Base-by-base conservation (phyloP, 148 eudicot species). In the Oxyria digyna region DNA sequence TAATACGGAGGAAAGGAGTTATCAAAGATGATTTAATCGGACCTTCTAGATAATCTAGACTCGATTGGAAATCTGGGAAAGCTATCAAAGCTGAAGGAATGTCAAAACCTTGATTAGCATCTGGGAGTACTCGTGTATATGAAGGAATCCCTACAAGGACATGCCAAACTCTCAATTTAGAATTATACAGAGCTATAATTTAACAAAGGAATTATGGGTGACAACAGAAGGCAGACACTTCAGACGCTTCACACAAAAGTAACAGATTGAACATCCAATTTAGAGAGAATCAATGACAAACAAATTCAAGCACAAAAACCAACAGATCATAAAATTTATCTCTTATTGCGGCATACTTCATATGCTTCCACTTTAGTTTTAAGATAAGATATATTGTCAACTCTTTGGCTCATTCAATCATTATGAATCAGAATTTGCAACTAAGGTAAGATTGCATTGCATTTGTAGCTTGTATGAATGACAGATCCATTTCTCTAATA, bases 41-140 rank as follows among this genome's bases (percentile, higher is more conserved):
- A 76, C 73, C 87, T 54, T 76, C 86, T 74, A 67, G 55, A 74
- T 84, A 84, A 64, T 76, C 78, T 59, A 78, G 49, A 74, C 79
- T 85, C 62, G 96, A 76, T 72, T 73, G 80, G 78, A 87, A 86
- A 71, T 88, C 92, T 42, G 91, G 86, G 73, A 88, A 94, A 80
- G 81, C 84, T 74, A 94, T 74, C 62, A 94, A 55, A 74, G 99
- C 99, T 63, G 99, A 94, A 68, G 99, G 99, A 74, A 94, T 94
- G 87, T 94, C 99, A 67, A 94, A 94, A 35, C 99, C 99, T 81
- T 94, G 99, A 78, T 94, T 94, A 42, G 97, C 99, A 94, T 94
- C 99, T 42, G 99, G 97, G 46, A 97, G 75, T 94, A 94, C 74
- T 94, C 96, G 84, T 86, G 87, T 13, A 94, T 94, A 81, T 90